Percentiles rank a stretch among this genome's conserved stretches.
These are phyloP conservation scores for Phytophthora boehmeriae DNA, from an alignment of 352 stramenopile species.

Conservation along the genomic window DNA sequence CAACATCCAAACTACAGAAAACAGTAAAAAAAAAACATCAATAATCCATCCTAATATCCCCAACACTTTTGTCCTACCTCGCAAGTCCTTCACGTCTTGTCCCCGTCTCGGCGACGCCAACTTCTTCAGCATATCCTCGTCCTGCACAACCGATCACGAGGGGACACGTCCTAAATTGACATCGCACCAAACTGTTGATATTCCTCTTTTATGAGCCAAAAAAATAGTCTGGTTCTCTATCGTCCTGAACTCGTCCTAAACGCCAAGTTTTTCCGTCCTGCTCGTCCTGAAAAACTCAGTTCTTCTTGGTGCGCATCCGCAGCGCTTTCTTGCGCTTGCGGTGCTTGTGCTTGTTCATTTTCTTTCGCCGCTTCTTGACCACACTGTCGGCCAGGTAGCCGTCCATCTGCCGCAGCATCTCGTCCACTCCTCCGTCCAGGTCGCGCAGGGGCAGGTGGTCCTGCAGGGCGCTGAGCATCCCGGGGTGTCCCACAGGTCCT, in stretches of 20 bases:
- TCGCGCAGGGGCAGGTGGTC: conserved; percentile 68
- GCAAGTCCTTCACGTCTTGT: background rate
- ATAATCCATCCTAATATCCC: background rate
- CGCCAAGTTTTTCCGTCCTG: too few species aligned
- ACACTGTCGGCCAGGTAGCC: conserved; percentile 86
- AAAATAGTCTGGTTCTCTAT: conserved; percentile 12
- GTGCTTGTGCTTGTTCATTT: conserved; percentile 95
- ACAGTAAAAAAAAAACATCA: background rate
- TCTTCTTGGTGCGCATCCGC: conserved; percentile 91
- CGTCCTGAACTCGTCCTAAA: conserved; percentile 13
- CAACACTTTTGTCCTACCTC: background rate
- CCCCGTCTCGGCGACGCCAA: conserved; percentile 44
- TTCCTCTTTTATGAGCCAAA: too few species aligned
- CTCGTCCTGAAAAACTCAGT: conserved; percentile 41
- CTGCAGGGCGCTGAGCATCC: conserved; percentile 78
- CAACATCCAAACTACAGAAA: conserved; percentile 6
- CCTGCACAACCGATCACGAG: conserved; percentile 1
- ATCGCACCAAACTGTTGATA: too few species aligned
- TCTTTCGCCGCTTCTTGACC: conserved; percentile 91
- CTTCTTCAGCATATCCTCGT: conserved; percentile 48
- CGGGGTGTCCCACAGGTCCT: conserved; percentile 79
- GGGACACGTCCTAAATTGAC: background rate
- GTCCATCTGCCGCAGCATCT: conserved; percentile 71
- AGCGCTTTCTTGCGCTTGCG: conserved; percentile 89
- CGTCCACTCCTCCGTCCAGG: conserved; percentile 40